Evolutionary conservation across 1,284 basidiomycete species (phyloP).

Genomic region (Porphyrellus sp.): DNA sequence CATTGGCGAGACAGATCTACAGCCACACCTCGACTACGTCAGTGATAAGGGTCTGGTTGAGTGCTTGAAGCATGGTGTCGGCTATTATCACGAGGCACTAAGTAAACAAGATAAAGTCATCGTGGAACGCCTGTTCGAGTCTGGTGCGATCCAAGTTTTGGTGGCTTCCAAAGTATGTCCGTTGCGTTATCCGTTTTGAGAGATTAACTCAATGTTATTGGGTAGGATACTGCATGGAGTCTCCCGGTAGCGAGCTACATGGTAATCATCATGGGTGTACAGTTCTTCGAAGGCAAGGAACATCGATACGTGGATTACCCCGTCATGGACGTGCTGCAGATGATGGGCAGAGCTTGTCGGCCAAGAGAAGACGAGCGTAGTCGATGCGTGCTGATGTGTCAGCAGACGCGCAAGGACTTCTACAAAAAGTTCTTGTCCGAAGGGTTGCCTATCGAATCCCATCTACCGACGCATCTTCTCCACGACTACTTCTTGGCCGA

Average conservation of each 20-base stretch:
- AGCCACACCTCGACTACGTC: conserved; percentile 74
- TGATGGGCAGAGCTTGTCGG: conserved; percentile 96
- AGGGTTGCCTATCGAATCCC: conserved; percentile 96
- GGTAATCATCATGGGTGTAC: conserved; percentile 98
- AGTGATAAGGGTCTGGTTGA: background rate
- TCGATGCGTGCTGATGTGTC: conserved; percentile 94
- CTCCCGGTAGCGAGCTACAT: conserved; percentile 92
- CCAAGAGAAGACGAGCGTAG: conserved; percentile 83
- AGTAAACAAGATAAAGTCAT: conserved; percentile 90
- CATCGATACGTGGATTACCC: conserved; percentile 98
- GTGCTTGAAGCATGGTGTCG: conserved; percentile 61
- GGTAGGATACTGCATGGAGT: conserved; percentile 93
- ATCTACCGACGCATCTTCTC: conserved; percentile 79
- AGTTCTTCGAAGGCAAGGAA: conserved; percentile 93
- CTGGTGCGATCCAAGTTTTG: conserved; percentile 92
- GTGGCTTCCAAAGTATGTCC: conserved; percentile 84
- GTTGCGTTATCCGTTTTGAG: background rate
- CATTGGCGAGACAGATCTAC: conserved; percentile 79
- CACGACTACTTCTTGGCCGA: conserved; percentile 99
- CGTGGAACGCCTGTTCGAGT: conserved; percentile 90
- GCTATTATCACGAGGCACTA: conserved; percentile 94
- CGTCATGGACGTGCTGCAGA: conserved; percentile 95
- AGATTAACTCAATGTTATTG: background rate
- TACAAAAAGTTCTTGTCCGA: conserved; percentile 99
- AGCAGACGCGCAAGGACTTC: conserved; percentile 95